These are phyloP conservation scores for Podospora pseudocomata DNA, from an alignment of 495 filamentous ascomycete genomes.

Conservation along the genomic window DNA sequence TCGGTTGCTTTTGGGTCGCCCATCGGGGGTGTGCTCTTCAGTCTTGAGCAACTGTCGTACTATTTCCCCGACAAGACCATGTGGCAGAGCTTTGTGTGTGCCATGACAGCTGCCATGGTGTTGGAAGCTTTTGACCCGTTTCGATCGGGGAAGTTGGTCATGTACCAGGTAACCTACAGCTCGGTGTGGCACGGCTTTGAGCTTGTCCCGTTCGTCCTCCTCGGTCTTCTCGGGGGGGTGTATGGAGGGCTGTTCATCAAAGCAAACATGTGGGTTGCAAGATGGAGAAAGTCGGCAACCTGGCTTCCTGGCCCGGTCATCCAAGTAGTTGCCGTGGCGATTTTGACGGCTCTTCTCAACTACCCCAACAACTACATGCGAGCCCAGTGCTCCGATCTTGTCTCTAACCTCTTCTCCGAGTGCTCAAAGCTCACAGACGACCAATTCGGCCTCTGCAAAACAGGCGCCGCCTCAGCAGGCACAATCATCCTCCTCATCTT, in stretches of 20 bases:
- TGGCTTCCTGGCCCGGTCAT: constrained; percentile 63
- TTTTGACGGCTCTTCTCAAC: constrained; percentile 83
- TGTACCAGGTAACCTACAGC: constrained; percentile 95
- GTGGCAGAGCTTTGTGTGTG: constrained; percentile 99
- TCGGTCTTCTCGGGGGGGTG: constrained; percentile 85
- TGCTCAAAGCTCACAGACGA: constrained; percentile 76
- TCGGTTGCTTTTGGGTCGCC: constrained; percentile 97
- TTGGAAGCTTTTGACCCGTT: constrained; percentile 93
- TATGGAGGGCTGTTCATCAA: constrained; percentile 96
- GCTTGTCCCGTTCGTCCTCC: constrained; percentile 78
- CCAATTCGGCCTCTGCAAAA: constrained; percentile 82
- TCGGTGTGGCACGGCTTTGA: constrained; percentile 94
- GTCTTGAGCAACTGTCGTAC: constrained; percentile 93
- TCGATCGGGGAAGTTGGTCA: constrained; percentile 89
- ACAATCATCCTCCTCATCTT: constrained; percentile 77
- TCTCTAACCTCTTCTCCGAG: constrained; percentile 88
- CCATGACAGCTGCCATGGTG: constrained; percentile 94
- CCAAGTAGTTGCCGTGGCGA: constrained; percentile 71
- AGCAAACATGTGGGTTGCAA: constrained; percentile 80
- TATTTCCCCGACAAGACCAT: constrained; percentile 99
- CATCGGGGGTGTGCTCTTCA: constrained; percentile 90
- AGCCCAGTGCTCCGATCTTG: constrained; percentile 85
- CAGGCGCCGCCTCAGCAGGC: constrained; percentile 62
- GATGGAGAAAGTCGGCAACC: constrained; percentile 66
- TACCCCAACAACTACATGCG: constrained; percentile 95